Percentiles rank a stretch among this genome's conserved stretches.
Evolutionary conservation across 805 yeast genomes (phyloP).

Genomic region (Lipomyces sp.): DNA sequence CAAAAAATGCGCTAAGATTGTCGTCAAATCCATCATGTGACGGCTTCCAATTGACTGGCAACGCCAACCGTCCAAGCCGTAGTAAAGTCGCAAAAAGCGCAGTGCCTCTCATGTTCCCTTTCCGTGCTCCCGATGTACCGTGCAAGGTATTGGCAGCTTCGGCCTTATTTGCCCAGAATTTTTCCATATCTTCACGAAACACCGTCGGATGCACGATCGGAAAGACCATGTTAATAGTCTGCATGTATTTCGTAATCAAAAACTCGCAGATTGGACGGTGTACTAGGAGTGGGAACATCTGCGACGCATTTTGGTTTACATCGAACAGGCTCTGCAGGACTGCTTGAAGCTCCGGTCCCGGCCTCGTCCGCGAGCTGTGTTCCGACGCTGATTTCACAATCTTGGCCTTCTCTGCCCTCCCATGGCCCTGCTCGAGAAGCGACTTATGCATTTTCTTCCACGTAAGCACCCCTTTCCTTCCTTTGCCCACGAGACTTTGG

Average conservation of each 20-base stretch:
- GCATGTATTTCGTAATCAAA: constrained; percentile 36
- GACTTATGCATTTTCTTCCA: background rate
- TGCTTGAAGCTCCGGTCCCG: background rate
- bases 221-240: constrained; percentile 36
- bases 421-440: background rate
- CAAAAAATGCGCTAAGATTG: constrained; percentile 21
- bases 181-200: constrained; percentile 26
- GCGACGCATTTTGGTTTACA: constrained; percentile 5
- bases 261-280: constrained; percentile 37
- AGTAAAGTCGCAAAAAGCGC: constrained; percentile 36
- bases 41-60: constrained; percentile 37
- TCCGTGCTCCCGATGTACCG: background rate
- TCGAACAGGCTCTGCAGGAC: constrained; percentile 11
- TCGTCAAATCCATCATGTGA: constrained; percentile 31
- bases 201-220: constrained; percentile 36
- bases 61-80: constrained; percentile 37
- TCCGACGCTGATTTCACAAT: background rate
- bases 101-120: constrained; percentile 28
- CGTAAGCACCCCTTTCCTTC: background rate
- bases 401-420: background rate
- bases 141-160: background rate
- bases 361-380: constrained; percentile 13
- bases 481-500: background rate
- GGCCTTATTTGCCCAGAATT: constrained; percentile 29
- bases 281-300: constrained; percentile 35